Conservation (phyloP, 139 green algal genomes). For the Picochlorum costavermella region DNA sequence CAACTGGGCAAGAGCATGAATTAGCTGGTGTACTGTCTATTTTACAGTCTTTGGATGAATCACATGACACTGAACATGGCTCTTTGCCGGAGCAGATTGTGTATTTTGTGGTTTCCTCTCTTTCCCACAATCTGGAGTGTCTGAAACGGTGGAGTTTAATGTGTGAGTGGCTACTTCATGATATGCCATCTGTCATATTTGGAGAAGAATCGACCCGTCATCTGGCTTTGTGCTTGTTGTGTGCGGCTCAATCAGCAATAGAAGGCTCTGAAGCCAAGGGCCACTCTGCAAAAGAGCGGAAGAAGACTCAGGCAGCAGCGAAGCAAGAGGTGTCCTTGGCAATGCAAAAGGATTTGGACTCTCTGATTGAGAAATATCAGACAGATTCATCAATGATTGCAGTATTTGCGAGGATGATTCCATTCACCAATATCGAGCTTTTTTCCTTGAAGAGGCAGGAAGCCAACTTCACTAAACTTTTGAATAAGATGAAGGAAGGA, state of each 20-base stretch:
- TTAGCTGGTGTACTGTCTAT: constrained; percentile 46
- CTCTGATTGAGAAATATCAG: constrained; percentile 42
- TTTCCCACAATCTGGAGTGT: constrained; percentile 22
- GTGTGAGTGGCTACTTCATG: constrained; percentile 28
- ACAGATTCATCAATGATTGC: constrained; percentile 30
- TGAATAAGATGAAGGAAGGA: constrained; percentile 23
- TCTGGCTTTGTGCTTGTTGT: neutral
- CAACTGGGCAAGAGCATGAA: constrained; percentile 20
- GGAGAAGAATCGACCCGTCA: constrained; percentile 22
- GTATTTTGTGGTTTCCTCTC: constrained; percentile 28
- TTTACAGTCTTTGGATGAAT: neutral
- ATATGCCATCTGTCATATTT: constrained; percentile 20
- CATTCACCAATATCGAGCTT: constrained; percentile 49
- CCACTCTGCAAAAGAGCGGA: constrained; percentile 1
- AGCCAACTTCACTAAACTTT: constrained; percentile 23
- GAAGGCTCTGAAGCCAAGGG: constrained; percentile 9
- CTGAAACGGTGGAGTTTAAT: constrained; percentile 38
- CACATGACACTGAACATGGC: constrained; percentile 6
- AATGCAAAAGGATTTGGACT: constrained; percentile 34
- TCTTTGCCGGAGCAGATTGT: constrained; percentile 23
- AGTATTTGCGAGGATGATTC: constrained; percentile 29
- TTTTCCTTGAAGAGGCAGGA: constrained; percentile 44
- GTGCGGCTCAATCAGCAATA: neutral
- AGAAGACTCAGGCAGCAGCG: neutral
- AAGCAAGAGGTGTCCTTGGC: constrained; percentile 44